Evolutionary conservation across 345 rosid species (phyloP).

Genomic region (Aethionema arabicum): DNA sequence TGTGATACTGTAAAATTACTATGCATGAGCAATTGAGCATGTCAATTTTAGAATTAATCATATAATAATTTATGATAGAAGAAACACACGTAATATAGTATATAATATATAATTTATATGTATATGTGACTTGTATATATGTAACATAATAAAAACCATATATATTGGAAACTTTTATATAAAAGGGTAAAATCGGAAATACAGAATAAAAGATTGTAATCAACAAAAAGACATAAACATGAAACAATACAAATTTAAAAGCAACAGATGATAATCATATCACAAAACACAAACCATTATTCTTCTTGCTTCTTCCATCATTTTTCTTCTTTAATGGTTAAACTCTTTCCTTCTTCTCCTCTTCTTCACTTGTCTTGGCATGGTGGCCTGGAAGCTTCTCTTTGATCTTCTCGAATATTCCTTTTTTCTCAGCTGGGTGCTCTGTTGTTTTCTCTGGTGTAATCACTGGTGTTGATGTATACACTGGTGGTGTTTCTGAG

Average conservation of each 20-base stretch:
- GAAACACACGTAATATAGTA: too few species aligned
- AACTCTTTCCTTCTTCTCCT: conserved; percentile 40
- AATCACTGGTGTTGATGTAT: too few species aligned
- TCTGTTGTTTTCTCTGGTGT: conserved; percentile 1
- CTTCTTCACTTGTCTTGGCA: conserved; percentile 47
- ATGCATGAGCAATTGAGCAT: too few species aligned
- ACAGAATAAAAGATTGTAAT: conserved; percentile 15
- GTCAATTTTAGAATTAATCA: too few species aligned
- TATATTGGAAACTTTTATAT: conserved; percentile 2
- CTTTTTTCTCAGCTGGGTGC: conserved; percentile 57
- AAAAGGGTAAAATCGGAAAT: conserved; percentile 5
- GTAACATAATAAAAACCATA: not conserved
- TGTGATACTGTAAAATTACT: too few species aligned
- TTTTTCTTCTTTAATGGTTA: conserved; percentile 16
- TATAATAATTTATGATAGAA: too few species aligned
- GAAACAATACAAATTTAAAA: conserved; percentile 21
- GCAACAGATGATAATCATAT: conserved; percentile 9
- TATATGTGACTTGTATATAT: too few species aligned
- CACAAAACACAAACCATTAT: conserved; percentile 16
- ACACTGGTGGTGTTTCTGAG: too few species aligned
- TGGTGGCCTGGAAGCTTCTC: conserved; percentile 81
- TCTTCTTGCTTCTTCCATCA: not conserved
- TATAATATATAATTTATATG: too few species aligned
- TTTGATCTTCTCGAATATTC: conserved; percentile 76
- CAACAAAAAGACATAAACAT: conserved; percentile 19